Percentiles rank a stretch among this genome's conserved stretches.
Conservation (phyloP, 176 grass and related monocot species). For the Aegilops bicornis region DNA sequence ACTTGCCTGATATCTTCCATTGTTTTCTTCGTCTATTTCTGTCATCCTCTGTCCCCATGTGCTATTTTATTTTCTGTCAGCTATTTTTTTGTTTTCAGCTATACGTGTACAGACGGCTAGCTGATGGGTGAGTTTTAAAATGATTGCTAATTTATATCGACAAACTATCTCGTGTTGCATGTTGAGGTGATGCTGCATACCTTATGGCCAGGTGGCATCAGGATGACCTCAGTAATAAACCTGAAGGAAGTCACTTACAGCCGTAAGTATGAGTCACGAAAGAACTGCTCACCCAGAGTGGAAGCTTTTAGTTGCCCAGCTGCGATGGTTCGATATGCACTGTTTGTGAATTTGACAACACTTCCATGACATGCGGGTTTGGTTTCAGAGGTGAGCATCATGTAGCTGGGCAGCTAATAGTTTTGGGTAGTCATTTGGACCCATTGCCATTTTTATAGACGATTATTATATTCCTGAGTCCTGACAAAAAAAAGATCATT, state of each 20-base stretch:
- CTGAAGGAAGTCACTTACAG: not conserved
- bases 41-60: not conserved
- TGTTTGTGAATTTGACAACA: not conserved
- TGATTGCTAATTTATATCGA: not conserved
- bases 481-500: not conserved
- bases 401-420: not conserved
- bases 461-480: not conserved
- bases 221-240: not conserved
- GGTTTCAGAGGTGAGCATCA: not conserved
- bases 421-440: not conserved
- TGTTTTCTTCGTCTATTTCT: not conserved
- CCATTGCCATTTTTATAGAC: not conserved
- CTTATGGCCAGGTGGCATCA: not conserved
- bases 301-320: not conserved
- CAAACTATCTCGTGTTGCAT: not conserved
- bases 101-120: not conserved
- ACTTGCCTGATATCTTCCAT: conserved; percentile 35
- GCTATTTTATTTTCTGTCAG: not conserved
- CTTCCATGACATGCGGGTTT: not conserved
- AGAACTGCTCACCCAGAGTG: not conserved
- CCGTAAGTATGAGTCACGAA: not conserved
- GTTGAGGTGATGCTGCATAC: not conserved
- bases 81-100: conserved; percentile 12
- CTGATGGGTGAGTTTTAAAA: not conserved
- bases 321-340: not conserved